phyloP scores from a whole-genome alignment of 2,329 filamentous ascomycete genomes.

The Lasiodiplodia sp. region DNA sequence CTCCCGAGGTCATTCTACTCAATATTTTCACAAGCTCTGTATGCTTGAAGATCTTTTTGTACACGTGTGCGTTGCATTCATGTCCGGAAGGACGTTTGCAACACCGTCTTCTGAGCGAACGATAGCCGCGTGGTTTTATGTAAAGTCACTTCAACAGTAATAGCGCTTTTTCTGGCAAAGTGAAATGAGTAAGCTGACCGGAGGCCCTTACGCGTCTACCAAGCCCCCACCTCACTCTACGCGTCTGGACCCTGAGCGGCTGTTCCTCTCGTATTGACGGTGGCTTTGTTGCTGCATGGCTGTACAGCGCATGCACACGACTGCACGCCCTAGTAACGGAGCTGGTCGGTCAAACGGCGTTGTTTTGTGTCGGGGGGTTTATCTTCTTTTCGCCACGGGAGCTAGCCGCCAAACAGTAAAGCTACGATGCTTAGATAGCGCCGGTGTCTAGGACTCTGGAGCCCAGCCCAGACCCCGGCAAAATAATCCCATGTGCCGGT shows the following conservation, averaged over 20 bases:
- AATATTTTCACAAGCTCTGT: too few species aligned
- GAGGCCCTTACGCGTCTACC: neutral
- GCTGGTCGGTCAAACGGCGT: neutral
- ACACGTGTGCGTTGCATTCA: too few species aligned
- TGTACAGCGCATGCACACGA: neutral
- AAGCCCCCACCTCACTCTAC: neutral
- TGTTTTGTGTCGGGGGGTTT: neutral
- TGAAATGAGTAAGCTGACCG: neutral
- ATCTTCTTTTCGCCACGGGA: neutral
- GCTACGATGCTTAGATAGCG: neutral
- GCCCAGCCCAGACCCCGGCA: neutral
- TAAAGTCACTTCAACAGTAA: neutral
- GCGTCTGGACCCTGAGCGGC: neutral
- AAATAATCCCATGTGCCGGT: neutral
- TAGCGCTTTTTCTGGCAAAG: neutral
- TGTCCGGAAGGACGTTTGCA: too few species aligned
- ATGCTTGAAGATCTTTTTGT: too few species aligned
- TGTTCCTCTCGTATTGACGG: neutral
- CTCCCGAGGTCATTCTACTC: too few species aligned
- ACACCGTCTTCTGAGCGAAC: too few species aligned
- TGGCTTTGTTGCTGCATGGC: neutral
- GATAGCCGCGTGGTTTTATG: too few species aligned
- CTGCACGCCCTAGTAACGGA: neutral
- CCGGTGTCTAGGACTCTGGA: neutral
- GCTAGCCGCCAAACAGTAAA: neutral